Conservation (phyloP, 371 early-diverging fungal species). For the Mucor irregularis region DNA sequence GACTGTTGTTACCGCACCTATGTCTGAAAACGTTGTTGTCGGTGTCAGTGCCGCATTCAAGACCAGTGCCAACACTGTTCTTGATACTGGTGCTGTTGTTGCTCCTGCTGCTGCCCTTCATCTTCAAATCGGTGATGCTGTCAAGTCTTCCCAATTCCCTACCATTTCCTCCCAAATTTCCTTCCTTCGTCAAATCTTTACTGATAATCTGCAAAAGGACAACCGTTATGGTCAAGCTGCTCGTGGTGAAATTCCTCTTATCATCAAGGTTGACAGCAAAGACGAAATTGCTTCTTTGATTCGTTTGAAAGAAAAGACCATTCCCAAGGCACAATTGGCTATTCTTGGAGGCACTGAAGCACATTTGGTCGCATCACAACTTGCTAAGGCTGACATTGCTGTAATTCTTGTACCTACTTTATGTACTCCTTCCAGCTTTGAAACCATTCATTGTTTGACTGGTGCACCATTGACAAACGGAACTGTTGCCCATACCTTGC, state of each 20-base stretch:
- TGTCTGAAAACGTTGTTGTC: constrained; percentile 35
- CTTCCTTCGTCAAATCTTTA: constrained; percentile 55
- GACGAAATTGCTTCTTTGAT: constrained; percentile 75
- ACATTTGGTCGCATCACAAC: constrained; percentile 60
- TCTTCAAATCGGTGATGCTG: constrained; percentile 53
- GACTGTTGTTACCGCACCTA: constrained; percentile 50
- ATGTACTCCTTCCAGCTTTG: constrained; percentile 68
- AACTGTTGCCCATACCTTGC: constrained; percentile 63
- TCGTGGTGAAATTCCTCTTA: constrained; percentile 64
- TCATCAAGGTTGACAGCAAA: constrained; percentile 61
- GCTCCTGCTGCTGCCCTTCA: constrained; percentile 71
- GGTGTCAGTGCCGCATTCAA: constrained; percentile 56
- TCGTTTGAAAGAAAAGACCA: constrained; percentile 51
- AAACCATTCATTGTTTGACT: constrained; percentile 68
- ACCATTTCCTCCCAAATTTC: constrained; percentile 69
- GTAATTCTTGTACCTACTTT: constrained; percentile 68
- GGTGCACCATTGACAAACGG: constrained; percentile 59
- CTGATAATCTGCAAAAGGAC: constrained; percentile 19
- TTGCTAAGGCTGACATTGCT: constrained; percentile 58
- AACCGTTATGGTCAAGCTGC: constrained; percentile 49
- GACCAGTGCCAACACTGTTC: constrained; percentile 50
- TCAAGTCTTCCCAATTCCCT: constrained; percentile 49
- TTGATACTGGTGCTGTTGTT: too few species aligned
- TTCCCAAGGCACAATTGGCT: constrained; percentile 37
- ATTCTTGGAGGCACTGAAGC: constrained; percentile 75